These are phyloP conservation scores for Tricholoma sp. DNA, from an alignment of 768 basidiomycete species.

Conservation along the genomic window DNA sequence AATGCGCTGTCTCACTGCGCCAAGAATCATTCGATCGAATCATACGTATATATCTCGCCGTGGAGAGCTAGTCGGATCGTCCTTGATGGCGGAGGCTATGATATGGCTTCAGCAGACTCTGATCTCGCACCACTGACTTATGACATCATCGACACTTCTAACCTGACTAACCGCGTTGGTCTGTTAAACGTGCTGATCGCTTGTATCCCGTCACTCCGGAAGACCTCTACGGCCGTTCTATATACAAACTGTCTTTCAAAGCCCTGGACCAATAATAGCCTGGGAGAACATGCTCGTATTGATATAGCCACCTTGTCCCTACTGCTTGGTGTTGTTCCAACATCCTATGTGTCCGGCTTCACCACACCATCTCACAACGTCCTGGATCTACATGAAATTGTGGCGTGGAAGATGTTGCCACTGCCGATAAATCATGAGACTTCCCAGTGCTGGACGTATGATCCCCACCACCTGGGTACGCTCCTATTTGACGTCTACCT, in stretches of 20 bases:
- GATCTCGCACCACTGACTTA: conserved; percentile 25
- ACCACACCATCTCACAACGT: conserved; percentile 26
- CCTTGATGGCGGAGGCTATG: conserved; percentile 22
- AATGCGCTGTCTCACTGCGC: conserved; percentile 13
- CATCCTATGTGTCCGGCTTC: conserved; percentile 29
- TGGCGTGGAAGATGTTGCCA: not conserved
- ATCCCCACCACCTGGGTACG: conserved; percentile 24
- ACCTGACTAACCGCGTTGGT: conserved; percentile 34
- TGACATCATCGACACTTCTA: conserved; percentile 38
- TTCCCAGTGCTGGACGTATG: conserved; percentile 23
- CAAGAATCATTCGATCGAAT: not conserved
- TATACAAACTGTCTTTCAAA: conserved; percentile 28
- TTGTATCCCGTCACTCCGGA: conserved; percentile 22
- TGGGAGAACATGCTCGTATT: conserved; percentile 24
- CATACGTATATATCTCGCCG: conserved; percentile 13
- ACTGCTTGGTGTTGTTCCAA: conserved; percentile 30
- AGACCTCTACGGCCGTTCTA: conserved; percentile 14
- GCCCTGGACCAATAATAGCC: conserved; percentile 23
- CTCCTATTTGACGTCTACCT: conserved; percentile 35
- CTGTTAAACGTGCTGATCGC: conserved; percentile 31
- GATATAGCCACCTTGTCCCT: conserved; percentile 28
- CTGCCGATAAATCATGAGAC: conserved; percentile 16
- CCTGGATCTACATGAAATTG: not conserved
- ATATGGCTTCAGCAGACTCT: not conserved
- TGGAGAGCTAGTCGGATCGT: conserved; percentile 21